Evolutionary conservation across 257 asterid genomes (phyloP).

Genomic region (Lycium ferocissimum): DNA sequence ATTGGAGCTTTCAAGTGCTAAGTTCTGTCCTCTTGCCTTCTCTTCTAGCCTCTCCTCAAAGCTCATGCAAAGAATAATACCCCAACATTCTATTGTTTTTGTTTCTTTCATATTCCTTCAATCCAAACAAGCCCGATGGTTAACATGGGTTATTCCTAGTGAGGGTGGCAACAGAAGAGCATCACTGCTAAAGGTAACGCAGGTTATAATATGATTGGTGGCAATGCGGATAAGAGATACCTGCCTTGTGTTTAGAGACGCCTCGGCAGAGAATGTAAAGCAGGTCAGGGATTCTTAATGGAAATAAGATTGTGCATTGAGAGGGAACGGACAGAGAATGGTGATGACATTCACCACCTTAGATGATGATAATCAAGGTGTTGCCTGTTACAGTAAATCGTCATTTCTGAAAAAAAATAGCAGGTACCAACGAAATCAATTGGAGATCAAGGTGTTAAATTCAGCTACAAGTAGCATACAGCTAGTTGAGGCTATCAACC

Average conservation of each 20-base stretch:
- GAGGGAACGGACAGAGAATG: background rate
- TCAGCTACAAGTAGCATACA: background rate
- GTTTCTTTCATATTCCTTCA: conserved; percentile 12
- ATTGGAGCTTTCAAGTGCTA: background rate
- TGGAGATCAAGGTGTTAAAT: conserved; percentile 1
- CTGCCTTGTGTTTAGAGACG: background rate
- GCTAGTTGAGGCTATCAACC: conserved; percentile 16
- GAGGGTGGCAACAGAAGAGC: background rate
- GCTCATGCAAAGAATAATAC: background rate
- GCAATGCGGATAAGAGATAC: background rate
- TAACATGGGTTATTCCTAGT: conserved; percentile 11
- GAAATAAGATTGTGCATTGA: too few species aligned
- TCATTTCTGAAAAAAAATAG: background rate
- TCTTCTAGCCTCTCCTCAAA: conserved; percentile 3
- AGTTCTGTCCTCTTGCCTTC: background rate
- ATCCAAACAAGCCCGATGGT: conserved; percentile 4
- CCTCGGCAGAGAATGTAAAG: too few species aligned
- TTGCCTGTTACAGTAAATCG: background rate
- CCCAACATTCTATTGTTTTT: background rate
- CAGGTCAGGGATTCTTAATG: too few species aligned
- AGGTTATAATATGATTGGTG: conserved; percentile 1
- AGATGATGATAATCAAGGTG: conserved; percentile 8
- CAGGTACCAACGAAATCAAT: background rate
- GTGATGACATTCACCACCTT: conserved; percentile 26
- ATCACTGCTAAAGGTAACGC: background rate